Evolutionary conservation across 192 early-diverging fungal genomes (phyloP).

Genomic region (Cetraspora pellucida): DNA sequence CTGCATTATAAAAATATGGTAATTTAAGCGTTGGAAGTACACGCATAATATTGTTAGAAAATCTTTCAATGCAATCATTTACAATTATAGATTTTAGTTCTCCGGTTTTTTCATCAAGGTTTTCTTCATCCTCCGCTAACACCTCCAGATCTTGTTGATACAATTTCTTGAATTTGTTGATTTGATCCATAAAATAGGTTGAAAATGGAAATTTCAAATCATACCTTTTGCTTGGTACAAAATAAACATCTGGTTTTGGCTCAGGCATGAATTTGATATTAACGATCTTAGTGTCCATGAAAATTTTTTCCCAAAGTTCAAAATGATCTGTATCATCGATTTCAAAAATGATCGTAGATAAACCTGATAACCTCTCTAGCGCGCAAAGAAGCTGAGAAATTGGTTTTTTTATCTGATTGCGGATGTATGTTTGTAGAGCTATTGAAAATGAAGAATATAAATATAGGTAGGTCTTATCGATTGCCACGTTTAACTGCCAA

Average conservation of each 20-base stretch:
- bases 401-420: slow-evolving; percentile 4
- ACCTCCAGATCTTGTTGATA: background rate
- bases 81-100: background rate
- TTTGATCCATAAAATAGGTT: slow-evolving; percentile 10
- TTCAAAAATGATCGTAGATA: background rate
- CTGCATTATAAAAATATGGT: background rate
- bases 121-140: slow-evolving; percentile 1
- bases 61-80: background rate
- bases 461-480: slow-evolving; percentile 6
- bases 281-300: slow-evolving; percentile 23
- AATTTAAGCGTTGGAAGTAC: background rate
- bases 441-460: slow-evolving; percentile 26
- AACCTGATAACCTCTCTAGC: slow-evolving; percentile 14
- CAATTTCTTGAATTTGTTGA: slow-evolving; percentile 15
- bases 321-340: background rate
- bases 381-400: slow-evolving; percentile 20
- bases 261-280: slow-evolving; percentile 3
- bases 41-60: background rate
- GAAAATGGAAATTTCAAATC: slow-evolving; percentile 17
- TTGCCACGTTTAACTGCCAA: slow-evolving; percentile 27
- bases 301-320: slow-evolving; percentile 31
- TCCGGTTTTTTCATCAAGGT: background rate
- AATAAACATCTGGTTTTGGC: slow-evolving; percentile 25
- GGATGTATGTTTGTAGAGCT: slow-evolving; percentile 18
- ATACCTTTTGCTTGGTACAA: background rate